phyloP scores from a whole-genome alignment of 1,284 basidiomycete species.

The Chalciporus sp. region DNA sequence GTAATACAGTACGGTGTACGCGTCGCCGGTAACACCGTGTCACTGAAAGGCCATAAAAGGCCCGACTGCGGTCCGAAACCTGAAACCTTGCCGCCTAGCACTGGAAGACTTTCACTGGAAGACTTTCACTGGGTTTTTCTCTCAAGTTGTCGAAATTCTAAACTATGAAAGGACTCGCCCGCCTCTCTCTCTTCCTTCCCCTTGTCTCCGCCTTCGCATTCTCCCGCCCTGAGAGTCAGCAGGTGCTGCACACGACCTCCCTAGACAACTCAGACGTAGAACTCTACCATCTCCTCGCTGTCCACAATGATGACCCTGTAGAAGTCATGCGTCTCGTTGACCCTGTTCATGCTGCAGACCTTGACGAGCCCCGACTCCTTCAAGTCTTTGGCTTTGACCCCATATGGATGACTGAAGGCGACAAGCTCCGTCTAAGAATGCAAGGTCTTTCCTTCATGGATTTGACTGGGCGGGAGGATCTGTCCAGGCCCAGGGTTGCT shows the following conservation, averaged over 20 bases:
- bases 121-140: too few species aligned
- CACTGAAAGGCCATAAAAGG: too few species aligned
- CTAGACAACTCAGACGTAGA: not conserved
- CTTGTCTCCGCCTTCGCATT: slow-evolving; percentile 1
- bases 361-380: slow-evolving; percentile 25
- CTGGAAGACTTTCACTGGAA: too few species aligned
- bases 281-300: slow-evolving; percentile 16
- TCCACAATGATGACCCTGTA: slow-evolving; percentile 14
- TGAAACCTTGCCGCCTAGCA: too few species aligned
- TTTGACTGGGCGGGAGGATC: slow-evolving; percentile 12
- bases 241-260: not conserved
- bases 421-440: slow-evolving; percentile 22
- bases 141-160: too few species aligned
- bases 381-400: slow-evolving; percentile 14
- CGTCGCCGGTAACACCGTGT: too few species aligned
- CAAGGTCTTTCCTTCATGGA: slow-evolving; percentile 21
- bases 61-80: too few species aligned
- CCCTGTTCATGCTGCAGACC: slow-evolving; percentile 11
- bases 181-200: not conserved
- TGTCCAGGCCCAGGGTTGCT: not conserved
- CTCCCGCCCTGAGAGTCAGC: not conserved
- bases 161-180: not conserved
- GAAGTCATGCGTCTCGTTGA: slow-evolving; percentile 18
- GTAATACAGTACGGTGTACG: too few species aligned
- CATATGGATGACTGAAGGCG: slow-evolving; percentile 26